Evolutionary conservation across 2,329 filamentous ascomycete genomes (phyloP), one percentile per base, ranked within the genome.

Genomic region (Fusarium sp.): DNA sequence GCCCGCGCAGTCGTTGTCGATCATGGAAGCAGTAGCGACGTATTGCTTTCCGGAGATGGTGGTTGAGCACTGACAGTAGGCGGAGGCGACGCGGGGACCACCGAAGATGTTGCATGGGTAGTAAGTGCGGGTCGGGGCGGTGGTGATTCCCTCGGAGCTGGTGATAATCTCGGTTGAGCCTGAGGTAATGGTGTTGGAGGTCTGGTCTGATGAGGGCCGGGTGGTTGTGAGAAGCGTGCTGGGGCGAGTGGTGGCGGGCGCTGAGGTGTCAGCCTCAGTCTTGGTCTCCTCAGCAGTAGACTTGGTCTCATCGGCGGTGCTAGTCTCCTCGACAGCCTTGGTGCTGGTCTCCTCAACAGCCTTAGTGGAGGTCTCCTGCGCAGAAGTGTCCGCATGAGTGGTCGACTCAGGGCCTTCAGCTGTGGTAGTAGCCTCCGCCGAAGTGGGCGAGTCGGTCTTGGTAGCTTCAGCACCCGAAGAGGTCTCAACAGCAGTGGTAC

Each of bases 21-120:
- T 28, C 31, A 59, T 11, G 16, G 57, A 31, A 1, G 49, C 43
- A 8, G 49, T 56, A 3, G 29, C 49, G 50, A 56, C 7, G 35
- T 59, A 59, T n/a, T 56, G 49, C 26, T 59, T 59, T 10, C 50
- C 57, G 1, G 24, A 38, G 21, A 59, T 18, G 12, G 58, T 62
- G 8, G 54, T 62, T 6, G 20, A 24, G 13, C 58, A 62, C 11
- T 58, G 54, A n/a, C 58, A 62, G 38, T 58, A 59, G 5, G 58
- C 28, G 9, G 43, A 37, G 7, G 53, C 33, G 0, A 62, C 54
- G 0, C 44, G 43, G 3, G 58, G 58, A 8, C 58, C 58, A 3
- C 58, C 54, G 15, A 21, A 38, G 21, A 37, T 12, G 1, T 8
- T 20, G 11, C 58, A 58, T 5, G 58, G 58, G 12, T 49, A 61